A percentile compares a stretch with the other conserved stretches of the same genome.
Evolutionary conservation across 768 basidiomycete genomes (phyloP).

Genomic region (Suillus tomentosus): DNA sequence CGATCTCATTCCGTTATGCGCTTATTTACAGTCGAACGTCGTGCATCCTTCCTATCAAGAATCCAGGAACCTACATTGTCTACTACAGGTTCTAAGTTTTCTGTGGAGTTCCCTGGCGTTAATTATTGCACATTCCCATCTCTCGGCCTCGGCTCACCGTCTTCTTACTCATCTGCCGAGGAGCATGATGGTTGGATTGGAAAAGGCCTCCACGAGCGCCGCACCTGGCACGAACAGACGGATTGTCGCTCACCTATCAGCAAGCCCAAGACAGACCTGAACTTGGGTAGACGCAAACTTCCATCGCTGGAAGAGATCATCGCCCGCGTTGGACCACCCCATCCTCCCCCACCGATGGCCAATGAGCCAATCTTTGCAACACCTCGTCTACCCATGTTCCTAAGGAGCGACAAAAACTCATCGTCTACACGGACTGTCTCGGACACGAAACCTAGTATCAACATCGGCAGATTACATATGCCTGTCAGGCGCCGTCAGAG

Average conservation of each 20-base stretch:
- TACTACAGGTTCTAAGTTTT: slow-evolving; percentile 61
- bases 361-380: not conserved
- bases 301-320: slow-evolving; percentile 81
- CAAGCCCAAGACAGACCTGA: slow-evolving; percentile 18
- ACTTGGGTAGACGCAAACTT: slow-evolving; percentile 31
- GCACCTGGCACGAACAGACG: slow-evolving; percentile 62
- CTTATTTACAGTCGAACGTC: slow-evolving; percentile 59
- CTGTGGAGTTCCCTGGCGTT: slow-evolving; percentile 69
- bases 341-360: not conserved
- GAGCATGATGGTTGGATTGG: not conserved
- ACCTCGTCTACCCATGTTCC: slow-evolving; percentile 38
- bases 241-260: slow-evolving; percentile 52
- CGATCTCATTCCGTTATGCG: slow-evolving; percentile 8
- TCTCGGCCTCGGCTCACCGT: slow-evolving; percentile 63
- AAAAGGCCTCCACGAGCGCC: not conserved
- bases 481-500: slow-evolving; percentile 36
- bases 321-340: slow-evolving; percentile 48
- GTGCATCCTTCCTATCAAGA: slow-evolving; percentile 75
- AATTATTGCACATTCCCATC: slow-evolving; percentile 73
- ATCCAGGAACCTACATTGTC: slow-evolving; percentile 67
- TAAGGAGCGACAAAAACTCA: slow-evolving; percentile 18
- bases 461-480: slow-evolving; percentile 45
- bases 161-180: slow-evolving; percentile 50
- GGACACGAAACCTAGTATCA: slow-evolving; percentile 27
- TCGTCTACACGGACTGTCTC: slow-evolving; percentile 18